Conservation (phyloP, 202 grass and related monocot genomes). For the Dendrocalamus latiflorus region DNA sequence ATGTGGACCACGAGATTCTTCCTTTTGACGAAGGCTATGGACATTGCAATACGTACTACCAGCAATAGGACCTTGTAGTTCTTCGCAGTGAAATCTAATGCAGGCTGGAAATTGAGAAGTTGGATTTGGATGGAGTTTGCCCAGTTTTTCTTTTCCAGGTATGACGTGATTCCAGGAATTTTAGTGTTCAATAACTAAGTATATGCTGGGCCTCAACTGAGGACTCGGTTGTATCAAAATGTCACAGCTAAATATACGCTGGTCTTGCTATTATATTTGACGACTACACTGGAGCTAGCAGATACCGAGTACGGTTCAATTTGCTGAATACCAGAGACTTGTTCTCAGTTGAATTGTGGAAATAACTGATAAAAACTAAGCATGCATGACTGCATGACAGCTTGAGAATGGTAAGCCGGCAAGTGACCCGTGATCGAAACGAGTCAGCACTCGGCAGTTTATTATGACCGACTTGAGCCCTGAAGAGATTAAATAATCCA, state of each 20-base stretch:
- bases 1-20: background rate
- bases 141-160: background rate
- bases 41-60: background rate
- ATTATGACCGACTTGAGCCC: background rate
- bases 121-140: background rate
- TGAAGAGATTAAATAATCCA: too few species aligned
- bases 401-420: constrained; percentile 16
- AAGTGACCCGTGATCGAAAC: background rate
- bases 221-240: background rate
- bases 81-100: background rate
- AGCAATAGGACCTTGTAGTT: background rate
- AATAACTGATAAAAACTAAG: background rate
- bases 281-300: constrained; percentile 13
- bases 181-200: background rate
- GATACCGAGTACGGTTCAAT: background rate
- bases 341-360: constrained; percentile 1
- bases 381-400: background rate
- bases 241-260: background rate
- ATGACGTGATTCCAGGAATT: background rate
- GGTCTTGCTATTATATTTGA: background rate
- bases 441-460: background rate
- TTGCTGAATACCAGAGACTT: constrained; percentile 16
- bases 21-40: background rate
- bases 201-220: background rate
- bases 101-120: background rate